Conservation (phyloP, 257 asterid species). For the Eucommia ulmoides region DNA sequence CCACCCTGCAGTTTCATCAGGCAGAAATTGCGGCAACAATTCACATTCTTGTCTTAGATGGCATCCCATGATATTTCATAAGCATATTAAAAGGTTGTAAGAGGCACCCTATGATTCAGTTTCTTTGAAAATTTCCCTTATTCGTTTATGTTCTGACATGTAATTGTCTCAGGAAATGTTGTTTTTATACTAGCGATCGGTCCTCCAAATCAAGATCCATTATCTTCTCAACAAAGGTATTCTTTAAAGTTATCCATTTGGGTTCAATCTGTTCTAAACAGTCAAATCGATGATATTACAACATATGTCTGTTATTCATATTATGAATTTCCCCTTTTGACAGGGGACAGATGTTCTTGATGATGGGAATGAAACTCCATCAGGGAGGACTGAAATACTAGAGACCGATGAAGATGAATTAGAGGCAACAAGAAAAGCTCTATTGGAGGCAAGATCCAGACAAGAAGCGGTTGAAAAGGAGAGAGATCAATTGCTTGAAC, state of each 20-base stretch:
- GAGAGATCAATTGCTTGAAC: constrained; percentile 22
- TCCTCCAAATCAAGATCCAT: constrained; percentile 14
- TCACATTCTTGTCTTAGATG: constrained; percentile 7
- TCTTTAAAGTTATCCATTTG: too few species aligned
- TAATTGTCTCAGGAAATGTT: constrained; percentile 12
- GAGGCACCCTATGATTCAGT: neutral
- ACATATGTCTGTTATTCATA: neutral
- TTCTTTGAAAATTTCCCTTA: neutral
- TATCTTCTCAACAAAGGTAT: constrained; percentile 17
- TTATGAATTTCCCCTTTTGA: constrained; percentile 6
- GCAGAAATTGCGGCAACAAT: constrained; percentile 5
- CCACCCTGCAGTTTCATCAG: constrained; percentile 2
- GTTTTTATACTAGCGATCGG: constrained; percentile 9
- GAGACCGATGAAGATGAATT: constrained; percentile 17
- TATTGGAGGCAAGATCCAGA: constrained; percentile 17
- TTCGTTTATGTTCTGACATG: constrained; percentile 2
- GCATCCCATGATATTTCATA: constrained; percentile 8
- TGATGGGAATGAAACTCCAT: constrained; percentile 13
- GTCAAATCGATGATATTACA: too few species aligned
- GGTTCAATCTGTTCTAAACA: too few species aligned
- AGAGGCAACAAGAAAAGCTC: constrained; percentile 15
- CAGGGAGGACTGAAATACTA: constrained; percentile 11
- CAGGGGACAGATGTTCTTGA: constrained; percentile 21
- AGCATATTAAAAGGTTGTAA: constrained; percentile 14
- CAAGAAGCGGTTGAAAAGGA: constrained; percentile 17